Conservation (phyloP, 1,284 basidiomycete species). For the Rhodotorula sp. region DNA sequence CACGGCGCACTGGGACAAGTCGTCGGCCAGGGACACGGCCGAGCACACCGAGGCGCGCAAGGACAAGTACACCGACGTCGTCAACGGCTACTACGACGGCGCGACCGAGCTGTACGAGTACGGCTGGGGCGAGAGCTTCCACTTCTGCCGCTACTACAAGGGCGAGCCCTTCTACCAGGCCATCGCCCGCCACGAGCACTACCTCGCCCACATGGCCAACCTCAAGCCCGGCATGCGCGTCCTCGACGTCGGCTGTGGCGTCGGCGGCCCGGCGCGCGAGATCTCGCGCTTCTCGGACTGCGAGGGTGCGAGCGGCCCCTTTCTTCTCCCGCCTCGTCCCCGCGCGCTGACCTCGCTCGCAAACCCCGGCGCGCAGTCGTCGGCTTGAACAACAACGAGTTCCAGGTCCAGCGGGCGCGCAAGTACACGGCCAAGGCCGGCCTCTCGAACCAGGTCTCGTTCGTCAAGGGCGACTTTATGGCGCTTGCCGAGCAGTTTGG, state of each 20-base stretch:
- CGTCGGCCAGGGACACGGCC: constrained; percentile 70
- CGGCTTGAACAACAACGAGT: constrained; percentile 96
- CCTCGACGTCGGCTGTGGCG: constrained; percentile 96
- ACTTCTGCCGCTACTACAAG: constrained; percentile 95
- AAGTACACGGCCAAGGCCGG: constrained; percentile 80
- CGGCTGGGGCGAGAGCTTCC: constrained; percentile 80
- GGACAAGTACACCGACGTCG: constrained; percentile 81
- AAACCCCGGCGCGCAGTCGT: constrained; percentile 66
- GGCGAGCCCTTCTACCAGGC: constrained; percentile 83
- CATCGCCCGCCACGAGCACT: constrained; percentile 93
- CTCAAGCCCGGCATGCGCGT: constrained; percentile 89
- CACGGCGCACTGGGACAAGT: constrained; percentile 90
- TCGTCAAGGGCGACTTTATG: constrained; percentile 93
- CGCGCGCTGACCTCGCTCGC: background rate
- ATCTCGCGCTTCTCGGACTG: constrained; percentile 90
- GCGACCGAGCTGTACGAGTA: constrained; percentile 97
- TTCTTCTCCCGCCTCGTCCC: background rate
- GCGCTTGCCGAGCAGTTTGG: constrained; percentile 90
- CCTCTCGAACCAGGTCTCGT: constrained; percentile 74
- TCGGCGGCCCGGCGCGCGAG: constrained; percentile 94
- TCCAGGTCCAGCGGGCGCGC: constrained; percentile 83
- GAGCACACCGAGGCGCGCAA: constrained; percentile 74
- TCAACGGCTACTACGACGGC: constrained; percentile 94
- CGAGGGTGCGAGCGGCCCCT: constrained; percentile 48
- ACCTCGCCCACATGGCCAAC: constrained; percentile 81